These are phyloP conservation scores for Prunus armeniaca DNA, from an alignment of 306 rosid genomes.

Conservation along the genomic window DNA sequence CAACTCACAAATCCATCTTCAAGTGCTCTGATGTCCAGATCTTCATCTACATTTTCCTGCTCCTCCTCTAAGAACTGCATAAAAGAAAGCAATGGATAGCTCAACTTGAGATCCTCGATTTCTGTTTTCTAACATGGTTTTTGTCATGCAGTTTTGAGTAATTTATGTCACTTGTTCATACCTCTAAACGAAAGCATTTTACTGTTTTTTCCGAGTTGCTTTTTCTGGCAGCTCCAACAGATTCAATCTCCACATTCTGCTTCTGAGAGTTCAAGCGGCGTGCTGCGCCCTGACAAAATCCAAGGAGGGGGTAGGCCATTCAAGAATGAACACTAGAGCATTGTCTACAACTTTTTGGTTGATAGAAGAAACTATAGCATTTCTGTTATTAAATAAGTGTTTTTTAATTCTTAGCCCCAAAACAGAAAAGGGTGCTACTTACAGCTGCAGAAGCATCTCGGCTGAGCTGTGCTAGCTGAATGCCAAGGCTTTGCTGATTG, in stretches of 20 bases:
- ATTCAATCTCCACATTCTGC: slow-evolving; percentile 53
- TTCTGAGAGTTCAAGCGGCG: slow-evolving; percentile 37
- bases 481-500: slow-evolving; percentile 54
- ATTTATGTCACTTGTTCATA: slow-evolving; percentile 7
- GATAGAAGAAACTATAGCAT: background rate
- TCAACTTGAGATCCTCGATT: background rate
- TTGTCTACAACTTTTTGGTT: too few species aligned
- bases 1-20: slow-evolving; percentile 57
- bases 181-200: slow-evolving; percentile 50
- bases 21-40: slow-evolving; percentile 40
- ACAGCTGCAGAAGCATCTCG: slow-evolving; percentile 59
- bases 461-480: slow-evolving; percentile 52
- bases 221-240: slow-evolving; percentile 49
- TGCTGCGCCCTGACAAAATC: slow-evolving; percentile 41
- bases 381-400: background rate
- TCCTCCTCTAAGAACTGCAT: slow-evolving; percentile 41
- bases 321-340: background rate
- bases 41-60: slow-evolving; percentile 32
- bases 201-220: slow-evolving; percentile 29
- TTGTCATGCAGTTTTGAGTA: too few species aligned
- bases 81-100: background rate
- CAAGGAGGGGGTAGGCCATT: background rate
- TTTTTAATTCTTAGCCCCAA: too few species aligned
- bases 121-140: background rate
- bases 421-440: slow-evolving; percentile 10